Base-by-base conservation (phyloP, 805 yeast genomes). In the Saccharomyces kudriavzevii region DNA sequence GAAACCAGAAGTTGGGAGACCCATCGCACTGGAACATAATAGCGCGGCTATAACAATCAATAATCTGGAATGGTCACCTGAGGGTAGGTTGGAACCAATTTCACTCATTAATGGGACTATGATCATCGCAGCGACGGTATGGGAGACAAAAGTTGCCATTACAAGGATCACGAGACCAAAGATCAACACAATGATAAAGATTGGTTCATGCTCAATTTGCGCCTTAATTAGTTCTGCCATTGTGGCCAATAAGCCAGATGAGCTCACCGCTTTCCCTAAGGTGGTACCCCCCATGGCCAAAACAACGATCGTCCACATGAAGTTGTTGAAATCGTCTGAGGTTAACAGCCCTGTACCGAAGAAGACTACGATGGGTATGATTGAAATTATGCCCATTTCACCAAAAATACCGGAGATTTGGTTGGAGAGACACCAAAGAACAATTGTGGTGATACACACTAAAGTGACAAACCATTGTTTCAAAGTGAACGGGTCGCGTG, bases 271-370 rank as follows among this genome's bases (percentile, higher is more conserved):
- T 67, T 89, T 90, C 53, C 99, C 99, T 50, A 92, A 75, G 0
- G 97, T 96, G 51, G 92, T 81, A 57, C 99, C 99, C 30, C 99
- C 99, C 99, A 92, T 94, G 3, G 98, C 97, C 58, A 92, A 76
- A 47, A 92, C 82, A 9, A 94, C 94, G 61, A 92, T 94, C 4
- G 96, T 90, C 99, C 99, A 92, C 58, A 96, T 83, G 68, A 92
- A 92, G 68, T 89, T 92, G 71, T 94, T 92, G 70, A 92, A 90
- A 66, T 92, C 99, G 54, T 91, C 96, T 1, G 90, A 85, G 8
- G 87, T 82, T 55, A 92, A 74, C 20, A 91, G 71, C 0, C 97
- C 97, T 0, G 96, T 82, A 4, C 97, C 98, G 65, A 92, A 92
- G 64, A 92, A 85, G n/a, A 89, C 71, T n/a, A 90, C 78, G 63